Base-by-base conservation (phyloP, 176 grass and related monocot genomes). In the Oryza australiensis region DNA sequence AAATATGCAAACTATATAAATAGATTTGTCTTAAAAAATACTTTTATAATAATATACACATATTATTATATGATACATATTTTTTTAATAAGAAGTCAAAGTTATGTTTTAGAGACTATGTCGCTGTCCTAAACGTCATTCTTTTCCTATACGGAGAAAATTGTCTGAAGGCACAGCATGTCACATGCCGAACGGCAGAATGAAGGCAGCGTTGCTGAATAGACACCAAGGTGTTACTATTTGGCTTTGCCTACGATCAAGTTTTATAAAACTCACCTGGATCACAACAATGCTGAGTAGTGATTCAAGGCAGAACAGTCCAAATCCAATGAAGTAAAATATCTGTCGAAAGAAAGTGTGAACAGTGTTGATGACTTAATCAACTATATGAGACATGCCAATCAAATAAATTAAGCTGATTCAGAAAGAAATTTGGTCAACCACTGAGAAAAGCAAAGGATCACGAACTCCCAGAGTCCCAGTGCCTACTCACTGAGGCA, bases 281-380 rank as follows among this genome's bases (percentile, higher is more conserved):
- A 99, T 87, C n/a, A 99, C 97, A 59, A 78, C 78, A 48, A 99
- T 24, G 80, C 97, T 96, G 40, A 99, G 79, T 68, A 99, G 91
- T 66, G 75, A 80, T 74, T 99, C 97, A 15, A 99, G 63, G 66
- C 91, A 95, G 87, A 99, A 96, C 62, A 99, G 74, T 70, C 85
- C 97, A 63, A 96, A 99, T 64, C 93, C 93, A 81, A 99, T 80
- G n/a, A 99, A 94, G 73, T 99, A 99, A 75, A 99, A 95, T 83
- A 99, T 90, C 93, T 99, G 71, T 62, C 74, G 66, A 68, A 74
- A 48, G 14, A 69, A 64, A 86, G 38, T 49, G 76, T 81, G 22
- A n/a, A 77, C 40, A 77, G 13, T 66, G 15, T 72, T 38, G 78
- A 30, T 75, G 51, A 76, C 35, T 70, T 66, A 33, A 46, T 27